phyloP scores from a whole-genome alignment of 768 basidiomycete genomes.

The Lactarius psammicola region DNA sequence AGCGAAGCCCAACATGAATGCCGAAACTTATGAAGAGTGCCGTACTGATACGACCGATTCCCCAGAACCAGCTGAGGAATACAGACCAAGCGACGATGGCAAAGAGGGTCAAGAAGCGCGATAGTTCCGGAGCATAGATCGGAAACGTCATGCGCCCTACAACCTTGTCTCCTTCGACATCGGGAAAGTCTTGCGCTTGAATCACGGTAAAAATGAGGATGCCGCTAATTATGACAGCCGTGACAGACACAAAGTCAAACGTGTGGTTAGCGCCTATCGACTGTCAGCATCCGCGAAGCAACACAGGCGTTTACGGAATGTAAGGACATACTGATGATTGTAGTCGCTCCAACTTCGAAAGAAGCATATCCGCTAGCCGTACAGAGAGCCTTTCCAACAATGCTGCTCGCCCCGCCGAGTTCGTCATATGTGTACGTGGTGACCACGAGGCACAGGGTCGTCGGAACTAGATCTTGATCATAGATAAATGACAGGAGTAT shows the following conservation, averaged over 20 bases:
- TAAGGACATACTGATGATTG: slow-evolving; percentile 20
- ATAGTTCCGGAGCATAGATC: slow-evolving; percentile 29
- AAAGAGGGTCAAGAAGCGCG: slow-evolving; percentile 28
- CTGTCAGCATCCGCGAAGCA: neutral
- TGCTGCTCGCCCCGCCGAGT: slow-evolving; percentile 15
- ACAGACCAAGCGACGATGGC: slow-evolving; percentile 30
- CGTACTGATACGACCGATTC: slow-evolving; percentile 23
- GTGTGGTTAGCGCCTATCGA: slow-evolving; percentile 5
- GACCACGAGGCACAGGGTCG: slow-evolving; percentile 28
- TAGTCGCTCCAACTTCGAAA: slow-evolving; percentile 31
- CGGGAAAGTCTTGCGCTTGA: slow-evolving; percentile 32
- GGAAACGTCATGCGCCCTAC: slow-evolving; percentile 31
- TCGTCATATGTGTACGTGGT: slow-evolving; percentile 29
- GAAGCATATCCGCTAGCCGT: slow-evolving; percentile 27
- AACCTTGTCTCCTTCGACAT: slow-evolving; percentile 31
- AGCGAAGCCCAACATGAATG: slow-evolving; percentile 28
- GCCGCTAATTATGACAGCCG: slow-evolving; percentile 27
- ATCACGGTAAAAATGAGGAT: slow-evolving; percentile 30
- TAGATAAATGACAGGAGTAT: slow-evolving; percentile 21
- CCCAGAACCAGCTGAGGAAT: slow-evolving; percentile 29
- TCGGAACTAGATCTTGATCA: slow-evolving; percentile 24
- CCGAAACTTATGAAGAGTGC: slow-evolving; percentile 26
- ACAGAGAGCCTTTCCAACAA: slow-evolving; percentile 28
- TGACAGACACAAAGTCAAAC: slow-evolving; percentile 25
- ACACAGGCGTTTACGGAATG: neutral